Evolutionary conservation across 441 rosid genomes (phyloP).

Genomic region (Brassica hybrid): DNA sequence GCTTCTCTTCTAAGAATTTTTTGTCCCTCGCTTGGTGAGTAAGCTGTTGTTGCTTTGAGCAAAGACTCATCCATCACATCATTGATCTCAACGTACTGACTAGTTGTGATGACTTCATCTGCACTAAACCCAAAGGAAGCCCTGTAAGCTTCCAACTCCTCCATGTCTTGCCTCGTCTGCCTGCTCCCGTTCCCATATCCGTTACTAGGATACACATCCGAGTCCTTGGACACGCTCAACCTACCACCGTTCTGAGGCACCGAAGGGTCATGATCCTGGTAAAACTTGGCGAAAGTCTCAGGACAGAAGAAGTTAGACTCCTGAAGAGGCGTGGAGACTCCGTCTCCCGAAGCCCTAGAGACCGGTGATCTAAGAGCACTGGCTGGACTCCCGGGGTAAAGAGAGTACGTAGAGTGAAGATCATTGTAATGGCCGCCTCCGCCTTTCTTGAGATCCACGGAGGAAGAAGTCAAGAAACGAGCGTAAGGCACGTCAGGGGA

Average conservation of each 20-base stretch:
- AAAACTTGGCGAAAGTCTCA: constrained; percentile 90
- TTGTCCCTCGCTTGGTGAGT: too few species aligned
- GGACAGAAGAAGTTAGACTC: constrained; percentile 93
- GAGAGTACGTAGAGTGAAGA: constrained; percentile 77
- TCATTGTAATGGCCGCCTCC: constrained; percentile 62
- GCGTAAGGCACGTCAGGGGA: constrained; percentile 99
- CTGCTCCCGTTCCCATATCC: constrained; percentile 62
- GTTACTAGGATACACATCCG: constrained; percentile 51
- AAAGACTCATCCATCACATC: constrained; percentile 85
- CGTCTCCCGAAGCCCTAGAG: constrained; percentile 70
- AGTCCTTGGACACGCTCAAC: constrained; percentile 93
- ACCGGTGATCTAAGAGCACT: constrained; percentile 76
- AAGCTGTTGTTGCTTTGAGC: constrained; percentile 12
- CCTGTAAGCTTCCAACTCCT: constrained; percentile 94
- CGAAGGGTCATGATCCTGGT: constrained; percentile 69
- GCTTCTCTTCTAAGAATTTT: too few species aligned
- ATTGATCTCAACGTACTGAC: constrained; percentile 89
- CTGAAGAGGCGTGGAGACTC: constrained; percentile 50
- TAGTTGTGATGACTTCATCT: constrained; percentile 83
- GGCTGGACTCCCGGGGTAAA: constrained; percentile 86
- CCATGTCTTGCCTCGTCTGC: constrained; percentile 84
- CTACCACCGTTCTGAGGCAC: constrained; percentile 80
- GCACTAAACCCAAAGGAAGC: constrained; percentile 99
- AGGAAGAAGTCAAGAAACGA: constrained; percentile 82
- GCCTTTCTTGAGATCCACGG: constrained; percentile 62